These are phyloP conservation scores for Volutella citrinella DNA, from an alignment of 2,329 filamentous ascomycete genomes.

Conservation along the genomic window DNA sequence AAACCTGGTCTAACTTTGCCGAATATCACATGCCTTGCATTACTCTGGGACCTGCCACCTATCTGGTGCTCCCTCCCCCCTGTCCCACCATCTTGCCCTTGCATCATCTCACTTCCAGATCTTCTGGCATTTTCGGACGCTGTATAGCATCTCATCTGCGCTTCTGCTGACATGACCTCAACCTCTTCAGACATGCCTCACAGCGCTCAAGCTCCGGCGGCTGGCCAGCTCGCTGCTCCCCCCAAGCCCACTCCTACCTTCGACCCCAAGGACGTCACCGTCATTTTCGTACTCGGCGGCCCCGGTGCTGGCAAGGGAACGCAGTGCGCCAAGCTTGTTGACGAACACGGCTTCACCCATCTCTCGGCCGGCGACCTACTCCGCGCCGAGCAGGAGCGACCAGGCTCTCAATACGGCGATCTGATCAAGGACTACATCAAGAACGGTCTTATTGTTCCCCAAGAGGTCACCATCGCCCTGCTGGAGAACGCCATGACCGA, in stretches of 20 bases:
- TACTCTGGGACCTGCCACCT: too few relatives aligned
- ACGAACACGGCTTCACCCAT: constrained; percentile 87
- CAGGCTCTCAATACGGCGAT: constrained; percentile 83
- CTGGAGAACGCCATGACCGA: constrained; percentile 90
- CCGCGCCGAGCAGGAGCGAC: constrained; percentile 86
- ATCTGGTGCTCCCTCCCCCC: too few relatives aligned
- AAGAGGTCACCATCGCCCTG: constrained; percentile 93
- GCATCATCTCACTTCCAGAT: too few relatives aligned
- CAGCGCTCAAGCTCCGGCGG: neutral
- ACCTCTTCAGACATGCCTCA: too few relatives aligned
- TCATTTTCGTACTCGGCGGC: constrained; percentile 93
- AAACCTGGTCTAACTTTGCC: too few relatives aligned
- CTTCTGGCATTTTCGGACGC: too few relatives aligned
- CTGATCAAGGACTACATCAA: constrained; percentile 93
- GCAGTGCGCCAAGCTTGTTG: constrained; percentile 85
- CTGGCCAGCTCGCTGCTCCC: neutral
- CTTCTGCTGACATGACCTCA: too few relatives aligned
- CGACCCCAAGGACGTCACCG: constrained; percentile 73
- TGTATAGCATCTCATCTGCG: too few relatives aligned
- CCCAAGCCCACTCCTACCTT: constrained; percentile 65
- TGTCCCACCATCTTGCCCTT: too few relatives aligned
- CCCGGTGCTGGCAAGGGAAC: constrained; percentile 96
- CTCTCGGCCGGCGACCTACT: constrained; percentile 91
- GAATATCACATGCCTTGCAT: too few relatives aligned
- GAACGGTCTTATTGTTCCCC: constrained; percentile 94